A percentile compares a stretch with the other conserved stretches of the same genome.
These are phyloP conservation scores for Cyclotella atomus DNA, from an alignment of 108 stramenopile species.

Conservation along the genomic window DNA sequence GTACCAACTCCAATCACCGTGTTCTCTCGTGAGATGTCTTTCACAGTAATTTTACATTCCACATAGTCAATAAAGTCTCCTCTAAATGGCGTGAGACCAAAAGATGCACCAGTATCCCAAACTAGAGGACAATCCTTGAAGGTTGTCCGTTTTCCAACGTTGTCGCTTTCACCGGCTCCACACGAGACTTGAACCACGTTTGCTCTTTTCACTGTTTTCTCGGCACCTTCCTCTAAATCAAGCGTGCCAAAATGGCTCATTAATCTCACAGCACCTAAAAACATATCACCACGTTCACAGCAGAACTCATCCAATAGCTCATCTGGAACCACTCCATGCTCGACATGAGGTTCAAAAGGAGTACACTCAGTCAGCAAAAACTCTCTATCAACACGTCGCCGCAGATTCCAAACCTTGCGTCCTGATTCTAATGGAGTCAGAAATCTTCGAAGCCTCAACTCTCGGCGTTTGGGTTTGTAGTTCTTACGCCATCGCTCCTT, in stretches of 20 bases:
- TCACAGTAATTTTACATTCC: constrained; percentile 4
- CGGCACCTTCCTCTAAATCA: not conserved
- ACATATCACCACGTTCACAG: not conserved
- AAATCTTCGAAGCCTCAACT: not conserved
- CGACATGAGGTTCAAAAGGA: not conserved
- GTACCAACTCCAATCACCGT: constrained; percentile 16
- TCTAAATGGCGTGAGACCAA: constrained; percentile 9
- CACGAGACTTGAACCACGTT: not conserved
- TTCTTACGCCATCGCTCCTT: not conserved
- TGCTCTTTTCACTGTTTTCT: not conserved
- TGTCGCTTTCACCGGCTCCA: not conserved
- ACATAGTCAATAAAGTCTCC: constrained; percentile 11
- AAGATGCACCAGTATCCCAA: constrained; percentile 16
- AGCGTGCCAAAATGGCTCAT: not conserved
- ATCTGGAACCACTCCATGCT: not conserved
- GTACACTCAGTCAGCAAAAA: not conserved
- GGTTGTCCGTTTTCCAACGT: constrained; percentile 9
- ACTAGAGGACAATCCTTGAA: constrained; percentile 5
- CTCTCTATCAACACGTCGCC: not conserved
- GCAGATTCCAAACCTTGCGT: not conserved
- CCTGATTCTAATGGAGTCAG: not conserved
- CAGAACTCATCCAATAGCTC: constrained; percentile 8
- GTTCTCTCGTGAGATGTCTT: constrained; percentile 4
- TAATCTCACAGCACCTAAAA: not conserved
- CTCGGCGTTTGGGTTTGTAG: not conserved